phyloP scores from a whole-genome alignment of 176 grass and related monocot species.

The Avena insularis region DNA sequence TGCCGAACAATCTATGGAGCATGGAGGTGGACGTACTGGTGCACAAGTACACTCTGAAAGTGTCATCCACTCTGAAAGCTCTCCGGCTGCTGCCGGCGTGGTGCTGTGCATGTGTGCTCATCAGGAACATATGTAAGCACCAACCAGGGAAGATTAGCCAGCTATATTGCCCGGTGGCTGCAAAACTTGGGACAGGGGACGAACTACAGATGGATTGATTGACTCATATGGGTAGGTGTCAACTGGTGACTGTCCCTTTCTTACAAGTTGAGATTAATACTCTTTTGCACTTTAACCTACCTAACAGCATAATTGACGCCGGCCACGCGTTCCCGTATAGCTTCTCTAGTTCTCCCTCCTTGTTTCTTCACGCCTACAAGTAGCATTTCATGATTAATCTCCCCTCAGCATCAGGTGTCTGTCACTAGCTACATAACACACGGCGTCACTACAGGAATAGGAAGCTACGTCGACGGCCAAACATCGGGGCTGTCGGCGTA shows the following conservation, averaged over 20 bases:
- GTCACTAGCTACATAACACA: too few species aligned
- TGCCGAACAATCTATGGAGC: slow-evolving; percentile 6
- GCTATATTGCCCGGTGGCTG: neutral
- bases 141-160: neutral
- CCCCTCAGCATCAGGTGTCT: neutral
- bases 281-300: neutral
- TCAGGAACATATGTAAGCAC: neutral
- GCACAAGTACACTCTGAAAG: slow-evolving; percentile 18
- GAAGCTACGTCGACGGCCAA: too few species aligned
- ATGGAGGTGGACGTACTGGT: neutral
- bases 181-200: neutral
- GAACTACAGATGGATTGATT: neutral
- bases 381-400: neutral
- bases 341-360: neutral
- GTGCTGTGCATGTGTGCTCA: neutral
- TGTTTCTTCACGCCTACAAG: neutral
- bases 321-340: neutral
- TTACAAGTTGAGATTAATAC: neutral
- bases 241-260: slow-evolving; percentile 30
- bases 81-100: neutral
- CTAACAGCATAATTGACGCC: neutral
- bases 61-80: neutral
- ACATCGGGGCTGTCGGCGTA: too few species aligned
- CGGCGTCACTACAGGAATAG: too few species aligned
- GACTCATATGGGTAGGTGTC: neutral